Evolutionary conservation across 768 basidiomycete species (phyloP), one percentile per base, ranked within the genome.

Genomic region (Pleurotus tuber-regium): DNA sequence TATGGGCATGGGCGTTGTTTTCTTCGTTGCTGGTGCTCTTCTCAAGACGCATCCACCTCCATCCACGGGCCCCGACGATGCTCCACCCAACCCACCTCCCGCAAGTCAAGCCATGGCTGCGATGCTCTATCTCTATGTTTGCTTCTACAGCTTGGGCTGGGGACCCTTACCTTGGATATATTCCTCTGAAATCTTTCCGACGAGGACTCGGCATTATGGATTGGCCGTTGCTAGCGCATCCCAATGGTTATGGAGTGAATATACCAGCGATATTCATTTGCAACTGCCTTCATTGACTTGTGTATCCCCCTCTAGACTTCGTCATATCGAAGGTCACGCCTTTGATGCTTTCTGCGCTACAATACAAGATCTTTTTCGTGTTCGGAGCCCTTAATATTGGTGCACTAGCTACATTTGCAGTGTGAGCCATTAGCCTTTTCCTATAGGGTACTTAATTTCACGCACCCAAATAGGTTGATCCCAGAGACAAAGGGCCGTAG

Each of bases 61-160:
- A 2, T 58, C 65, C 2, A 53, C 70, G 0, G 49, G 55, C 12
- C 50, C 65, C 0, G 64, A 58, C 47, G 50, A 54, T 25, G 55
- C 61, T 3, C 57, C 65, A 14, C 60, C 71, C 7, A 62, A 61
- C 2, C 76, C 79, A 0, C 61, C 83, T 0, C 73, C 82, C 0
- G 75, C 86, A 69, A 70, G 87, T 1, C 83, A 86, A 63, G 91
- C 77, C 0, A 94, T 92, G 91, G 89, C 91, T 3, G 88, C 82
- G 2, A 82, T 91, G 82, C 67, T 92, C 16, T 94, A 93, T 62
- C 79, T 93, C 43, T 94, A 88, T 59, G 88, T 92, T 39, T 86
- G 84, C 63, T 91, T 91, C 66, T 93, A 92, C 66, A 87, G 84
- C 3, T 86, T 91, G 79, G 89, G 88, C 29, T 90, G 88, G 84